phyloP scores from a whole-genome alignment of 768 basidiomycete genomes.

The Rhizopogon rudus region DNA sequence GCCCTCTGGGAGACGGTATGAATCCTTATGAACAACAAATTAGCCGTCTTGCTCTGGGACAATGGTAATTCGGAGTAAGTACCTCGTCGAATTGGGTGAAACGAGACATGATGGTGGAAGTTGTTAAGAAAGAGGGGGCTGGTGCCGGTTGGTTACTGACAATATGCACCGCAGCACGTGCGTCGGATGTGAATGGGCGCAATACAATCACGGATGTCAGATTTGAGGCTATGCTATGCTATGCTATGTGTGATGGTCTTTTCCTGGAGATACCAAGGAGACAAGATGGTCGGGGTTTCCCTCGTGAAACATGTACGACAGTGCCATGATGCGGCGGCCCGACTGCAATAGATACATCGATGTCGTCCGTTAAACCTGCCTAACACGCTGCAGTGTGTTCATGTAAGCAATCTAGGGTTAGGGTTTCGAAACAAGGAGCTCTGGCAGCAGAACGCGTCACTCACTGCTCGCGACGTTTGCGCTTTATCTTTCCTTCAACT shows the following conservation, averaged over 20 bases:
- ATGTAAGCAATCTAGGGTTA: background rate
- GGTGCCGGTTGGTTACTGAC: too few relatives aligned
- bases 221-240: too few relatives aligned
- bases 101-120: background rate
- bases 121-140: background rate
- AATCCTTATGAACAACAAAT: constrained; percentile 21
- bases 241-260: too few relatives aligned
- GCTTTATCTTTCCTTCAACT: constrained; percentile 25
- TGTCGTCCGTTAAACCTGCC: too few relatives aligned
- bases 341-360: too few relatives aligned
- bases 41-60: background rate
- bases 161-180: background rate
- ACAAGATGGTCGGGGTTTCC: too few relatives aligned
- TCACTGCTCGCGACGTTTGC: background rate
- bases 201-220: too few relatives aligned
- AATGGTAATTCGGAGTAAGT: background rate
- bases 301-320: too few relatives aligned
- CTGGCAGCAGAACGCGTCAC: constrained; percentile 1
- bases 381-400: too few relatives aligned
- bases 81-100: constrained; percentile 25
- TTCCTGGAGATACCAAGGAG: too few relatives aligned
- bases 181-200: too few relatives aligned
- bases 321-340: too few relatives aligned
- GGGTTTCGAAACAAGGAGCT: background rate
- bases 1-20: constrained; percentile 33